A percentile compares a stretch with the other conserved stretches of the same genome.
These are phyloP conservation scores for Podospora tetraspora DNA, from an alignment of 495 filamentous ascomycete species.

Conservation along the genomic window DNA sequence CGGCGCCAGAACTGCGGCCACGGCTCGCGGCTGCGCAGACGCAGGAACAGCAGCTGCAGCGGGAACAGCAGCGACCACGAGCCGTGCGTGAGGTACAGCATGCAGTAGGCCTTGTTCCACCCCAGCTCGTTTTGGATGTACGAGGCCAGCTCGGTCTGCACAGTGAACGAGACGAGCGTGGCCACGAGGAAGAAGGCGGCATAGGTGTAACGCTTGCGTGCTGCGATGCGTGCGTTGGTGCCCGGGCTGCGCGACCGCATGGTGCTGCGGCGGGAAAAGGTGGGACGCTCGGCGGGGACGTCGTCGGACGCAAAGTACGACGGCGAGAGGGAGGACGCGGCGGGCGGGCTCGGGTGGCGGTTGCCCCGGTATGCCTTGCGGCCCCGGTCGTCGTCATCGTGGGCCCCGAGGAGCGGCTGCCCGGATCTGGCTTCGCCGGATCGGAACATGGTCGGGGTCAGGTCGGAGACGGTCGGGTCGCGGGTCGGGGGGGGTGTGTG, in stretches of 20 bases:
- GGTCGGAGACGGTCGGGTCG: not conserved
- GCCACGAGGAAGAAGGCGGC: slow-evolving; percentile 76
- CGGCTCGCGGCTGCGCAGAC: slow-evolving; percentile 63
- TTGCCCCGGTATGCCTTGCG: slow-evolving; percentile 7
- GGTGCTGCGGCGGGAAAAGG: slow-evolving; percentile 20
- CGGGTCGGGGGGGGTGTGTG: not conserved
- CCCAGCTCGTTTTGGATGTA: slow-evolving; percentile 83
- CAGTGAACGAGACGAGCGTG: slow-evolving; percentile 71
- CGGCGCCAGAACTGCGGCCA: slow-evolving; percentile 86
- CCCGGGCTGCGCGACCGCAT: slow-evolving; percentile 31
- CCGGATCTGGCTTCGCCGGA: slow-evolving; percentile 9
- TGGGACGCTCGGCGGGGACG: slow-evolving; percentile 5
- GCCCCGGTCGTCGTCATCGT: slow-evolving; percentile 15
- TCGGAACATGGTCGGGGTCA: slow-evolving; percentile 13
- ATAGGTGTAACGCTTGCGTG: slow-evolving; percentile 75
- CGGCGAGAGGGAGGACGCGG: not conserved
- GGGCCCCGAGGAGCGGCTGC: slow-evolving; percentile 14
- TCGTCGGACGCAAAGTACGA: slow-evolving; percentile 1
- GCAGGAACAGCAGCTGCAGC: slow-evolving; percentile 70
- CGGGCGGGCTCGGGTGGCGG: slow-evolving; percentile 10
- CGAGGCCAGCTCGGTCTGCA: slow-evolving; percentile 92
- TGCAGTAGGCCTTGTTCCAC: slow-evolving; percentile 97
- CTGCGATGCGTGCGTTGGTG: slow-evolving; percentile 46
- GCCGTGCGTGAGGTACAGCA: slow-evolving; percentile 95
- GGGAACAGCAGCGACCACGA: slow-evolving; percentile 91